phyloP scores from a whole-genome alignment of 352 stramenopile species.

The Globisporangium perplexum region DNA sequence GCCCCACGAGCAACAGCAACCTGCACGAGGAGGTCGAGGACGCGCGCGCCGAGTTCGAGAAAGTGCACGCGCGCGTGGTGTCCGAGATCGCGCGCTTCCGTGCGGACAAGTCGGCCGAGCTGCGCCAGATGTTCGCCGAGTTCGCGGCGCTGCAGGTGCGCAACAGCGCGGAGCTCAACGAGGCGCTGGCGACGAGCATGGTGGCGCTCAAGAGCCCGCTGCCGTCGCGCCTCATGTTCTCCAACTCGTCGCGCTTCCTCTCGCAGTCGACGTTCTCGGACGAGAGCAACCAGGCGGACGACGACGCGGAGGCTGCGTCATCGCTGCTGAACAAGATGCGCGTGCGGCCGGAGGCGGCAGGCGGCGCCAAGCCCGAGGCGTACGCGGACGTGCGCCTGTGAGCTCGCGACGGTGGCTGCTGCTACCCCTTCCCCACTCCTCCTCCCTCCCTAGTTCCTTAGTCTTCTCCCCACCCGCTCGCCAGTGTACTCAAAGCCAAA shows the following conservation, averaged over 20 bases:
- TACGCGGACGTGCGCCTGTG: slow-evolving; percentile 60
- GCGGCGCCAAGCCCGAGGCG: slow-evolving; percentile 15
- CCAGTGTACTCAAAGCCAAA: neutral
- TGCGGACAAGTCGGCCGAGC: slow-evolving; percentile 61
- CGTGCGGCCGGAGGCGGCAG: slow-evolving; percentile 10
- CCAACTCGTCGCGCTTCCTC: slow-evolving; percentile 31
- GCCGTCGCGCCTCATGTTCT: slow-evolving; percentile 31
- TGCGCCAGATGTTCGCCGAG: slow-evolving; percentile 67
- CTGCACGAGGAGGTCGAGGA: slow-evolving; percentile 45
- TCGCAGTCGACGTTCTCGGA: slow-evolving; percentile 33
- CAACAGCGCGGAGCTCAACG: slow-evolving; percentile 45
- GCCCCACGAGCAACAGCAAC: slow-evolving; percentile 8
- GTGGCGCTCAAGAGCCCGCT: slow-evolving; percentile 38
- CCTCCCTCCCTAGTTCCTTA: neutral
- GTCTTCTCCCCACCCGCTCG: neutral
- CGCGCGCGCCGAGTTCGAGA: slow-evolving; percentile 71
- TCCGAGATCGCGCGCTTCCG: slow-evolving; percentile 69
- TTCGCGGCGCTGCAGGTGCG: slow-evolving; percentile 56
- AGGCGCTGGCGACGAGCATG: slow-evolving; percentile 36
- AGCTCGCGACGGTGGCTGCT: neutral
- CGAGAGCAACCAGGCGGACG: slow-evolving; percentile 25
- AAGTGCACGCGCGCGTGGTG: slow-evolving; percentile 71
- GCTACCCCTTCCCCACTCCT: neutral
- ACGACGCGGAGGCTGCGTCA: slow-evolving; percentile 13
- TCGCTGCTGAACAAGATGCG: slow-evolving; percentile 21